Percentiles rank a stretch among this genome's conserved stretches.
Evolutionary conservation across 345 rosid genomes (phyloP).

Genomic region (Garcia nutans): DNA sequence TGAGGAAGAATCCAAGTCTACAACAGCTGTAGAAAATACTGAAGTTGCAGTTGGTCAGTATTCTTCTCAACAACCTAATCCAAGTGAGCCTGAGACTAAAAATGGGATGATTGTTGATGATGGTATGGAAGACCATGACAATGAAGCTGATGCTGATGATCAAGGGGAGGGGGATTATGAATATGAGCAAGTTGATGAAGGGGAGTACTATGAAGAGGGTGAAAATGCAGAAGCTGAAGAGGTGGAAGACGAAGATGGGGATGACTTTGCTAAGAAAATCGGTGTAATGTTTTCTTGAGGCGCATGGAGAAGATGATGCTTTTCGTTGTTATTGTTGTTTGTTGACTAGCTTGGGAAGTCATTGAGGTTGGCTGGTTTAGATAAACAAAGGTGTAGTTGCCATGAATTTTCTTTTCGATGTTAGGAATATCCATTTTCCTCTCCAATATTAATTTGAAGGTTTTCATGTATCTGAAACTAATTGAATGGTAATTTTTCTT

Average conservation of each 20-base stretch:
- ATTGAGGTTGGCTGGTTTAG: constrained; percentile 9
- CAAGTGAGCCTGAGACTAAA: constrained; percentile 35
- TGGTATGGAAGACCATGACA: constrained; percentile 45
- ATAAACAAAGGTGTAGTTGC: constrained; percentile 10
- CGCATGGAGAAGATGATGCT: background rate
- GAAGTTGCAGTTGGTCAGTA: constrained; percentile 31
- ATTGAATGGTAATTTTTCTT: constrained; percentile 36
- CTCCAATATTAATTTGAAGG: constrained; percentile 18
- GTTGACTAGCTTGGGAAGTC: constrained; percentile 11
- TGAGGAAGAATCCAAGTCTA: constrained; percentile 35
- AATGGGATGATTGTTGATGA: constrained; percentile 45
- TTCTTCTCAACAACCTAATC: constrained; percentile 28
- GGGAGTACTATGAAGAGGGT: constrained; percentile 69
- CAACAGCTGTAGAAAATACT: constrained; percentile 28
- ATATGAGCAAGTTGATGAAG: constrained; percentile 46
- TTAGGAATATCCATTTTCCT: constrained; percentile 31
- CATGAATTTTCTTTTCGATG: constrained; percentile 28
- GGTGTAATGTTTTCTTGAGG: constrained; percentile 57
- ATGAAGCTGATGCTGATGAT: constrained; percentile 52
- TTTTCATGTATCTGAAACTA: constrained; percentile 30
- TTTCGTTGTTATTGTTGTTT: constrained; percentile 17
- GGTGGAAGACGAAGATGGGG: constrained; percentile 48
- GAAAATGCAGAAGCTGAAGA: constrained; percentile 60
- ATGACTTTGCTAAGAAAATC: constrained; percentile 61
- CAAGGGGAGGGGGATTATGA: constrained; percentile 43